These are phyloP conservation scores for Colletotrichum limetticola DNA, from an alignment of 2,329 filamentous ascomycete genomes.

Conservation along the genomic window DNA sequence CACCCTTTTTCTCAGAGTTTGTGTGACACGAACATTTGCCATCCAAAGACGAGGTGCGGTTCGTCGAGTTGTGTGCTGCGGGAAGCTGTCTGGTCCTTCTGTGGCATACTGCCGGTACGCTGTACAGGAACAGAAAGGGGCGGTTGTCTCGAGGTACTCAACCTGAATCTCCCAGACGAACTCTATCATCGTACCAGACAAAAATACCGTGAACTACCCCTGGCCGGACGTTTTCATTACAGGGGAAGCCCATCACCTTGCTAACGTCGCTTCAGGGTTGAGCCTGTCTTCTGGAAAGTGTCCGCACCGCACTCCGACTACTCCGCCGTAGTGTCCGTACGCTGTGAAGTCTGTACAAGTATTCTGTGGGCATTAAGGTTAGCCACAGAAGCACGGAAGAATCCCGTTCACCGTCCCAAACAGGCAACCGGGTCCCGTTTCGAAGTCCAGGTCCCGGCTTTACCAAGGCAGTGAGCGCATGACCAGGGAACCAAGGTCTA, in stretches of 20 bases:
- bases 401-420: constrained; percentile 15
- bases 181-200: not conserved
- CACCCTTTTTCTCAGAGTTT: constrained; percentile 11
- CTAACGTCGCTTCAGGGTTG: constrained; percentile 17
- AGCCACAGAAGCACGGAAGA: constrained; percentile 25
- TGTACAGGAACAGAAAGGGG: not conserved
- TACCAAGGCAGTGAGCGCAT: not conserved
- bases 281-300: constrained; percentile 2
- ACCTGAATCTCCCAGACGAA: not conserved
- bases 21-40: constrained; percentile 5
- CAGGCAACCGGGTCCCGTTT: constrained; percentile 20
- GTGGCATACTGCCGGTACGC: too few relatives aligned
- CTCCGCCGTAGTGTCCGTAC: not conserved
- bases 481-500: constrained; percentile 9
- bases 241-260: constrained; percentile 4
- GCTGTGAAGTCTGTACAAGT: not conserved
- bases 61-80: not conserved
- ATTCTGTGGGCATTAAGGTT: constrained; percentile 1
- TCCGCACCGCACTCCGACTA: constrained; percentile 9
- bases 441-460: not conserved
- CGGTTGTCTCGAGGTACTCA: not conserved
- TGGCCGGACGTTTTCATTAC: not conserved
- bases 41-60: not conserved
- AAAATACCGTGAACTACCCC: constrained; percentile 6
- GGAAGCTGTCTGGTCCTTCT: not conserved